Conservation (phyloP, 805 yeast species). For the Clavispora phyllophila region DNA sequence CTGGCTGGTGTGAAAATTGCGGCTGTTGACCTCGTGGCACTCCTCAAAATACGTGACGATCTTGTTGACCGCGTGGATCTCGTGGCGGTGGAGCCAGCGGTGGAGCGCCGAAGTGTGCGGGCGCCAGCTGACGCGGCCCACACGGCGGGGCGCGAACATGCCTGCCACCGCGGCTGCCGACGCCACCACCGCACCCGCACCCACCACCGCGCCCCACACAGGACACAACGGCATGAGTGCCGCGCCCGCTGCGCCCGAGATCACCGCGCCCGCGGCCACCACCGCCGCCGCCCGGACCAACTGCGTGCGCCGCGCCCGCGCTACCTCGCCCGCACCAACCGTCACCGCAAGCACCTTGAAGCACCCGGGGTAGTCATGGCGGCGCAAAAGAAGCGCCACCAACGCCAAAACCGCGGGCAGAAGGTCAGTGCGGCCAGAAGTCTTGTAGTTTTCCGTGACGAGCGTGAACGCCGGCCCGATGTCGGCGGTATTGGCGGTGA, state of each 20-base stretch:
- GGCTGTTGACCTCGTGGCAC: slow-evolving; percentile 35
- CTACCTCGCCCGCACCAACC: neutral
- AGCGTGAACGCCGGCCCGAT: slow-evolving; percentile 7
- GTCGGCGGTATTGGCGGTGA: slow-evolving; percentile 3
- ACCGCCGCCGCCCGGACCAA: neutral
- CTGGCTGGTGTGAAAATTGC: slow-evolving; percentile 29
- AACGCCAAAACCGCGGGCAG: slow-evolving; percentile 4
- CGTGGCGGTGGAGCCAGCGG: slow-evolving; percentile 27
- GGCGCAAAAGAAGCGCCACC: slow-evolving; percentile 7
- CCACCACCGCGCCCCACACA: neutral
- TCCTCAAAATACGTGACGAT: slow-evolving; percentile 40
- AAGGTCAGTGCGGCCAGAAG: neutral
- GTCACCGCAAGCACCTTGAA: slow-evolving; percentile 13
- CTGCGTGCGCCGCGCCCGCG: neutral
- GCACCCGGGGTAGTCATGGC: slow-evolving; percentile 12
- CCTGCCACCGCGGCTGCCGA: neutral
- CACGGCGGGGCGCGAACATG: slow-evolving; percentile 5
- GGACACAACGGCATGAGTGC: neutral
- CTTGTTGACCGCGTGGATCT: slow-evolving; percentile 26
- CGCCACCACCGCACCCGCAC: neutral
- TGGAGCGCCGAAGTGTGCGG: slow-evolving; percentile 23
- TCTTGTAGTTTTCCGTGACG: slow-evolving; percentile 6
- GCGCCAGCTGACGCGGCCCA: slow-evolving; percentile 33
- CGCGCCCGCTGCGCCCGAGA: neutral
- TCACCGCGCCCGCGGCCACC: neutral